Conservation (phyloP, 2,329 filamentous ascomycete species). For the Dryadomyces quercus-mongolicae region DNA sequence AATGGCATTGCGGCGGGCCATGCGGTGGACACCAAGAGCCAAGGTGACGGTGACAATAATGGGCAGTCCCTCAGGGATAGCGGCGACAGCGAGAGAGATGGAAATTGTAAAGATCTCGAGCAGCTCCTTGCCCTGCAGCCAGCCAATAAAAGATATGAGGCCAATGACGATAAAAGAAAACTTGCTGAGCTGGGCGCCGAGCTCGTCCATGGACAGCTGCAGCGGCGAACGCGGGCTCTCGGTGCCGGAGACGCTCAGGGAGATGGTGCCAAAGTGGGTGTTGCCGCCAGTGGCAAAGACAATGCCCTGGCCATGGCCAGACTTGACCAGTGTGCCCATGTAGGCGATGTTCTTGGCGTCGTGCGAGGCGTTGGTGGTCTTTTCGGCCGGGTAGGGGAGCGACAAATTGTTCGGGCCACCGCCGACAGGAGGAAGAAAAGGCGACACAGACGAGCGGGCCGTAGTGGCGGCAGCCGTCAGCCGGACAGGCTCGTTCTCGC, state of each 20-base stretch:
- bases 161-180: conserved; percentile 92
- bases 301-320: conserved; percentile 87
- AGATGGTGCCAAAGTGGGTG: conserved; percentile 94
- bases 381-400: background rate
- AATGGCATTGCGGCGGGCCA: conserved; percentile 92
- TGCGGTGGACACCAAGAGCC: conserved; percentile 85
- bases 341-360: conserved; percentile 88
- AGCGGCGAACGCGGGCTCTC: conserved; percentile 90
- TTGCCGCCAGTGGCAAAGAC: conserved; percentile 93
- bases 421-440: conserved; percentile 7
- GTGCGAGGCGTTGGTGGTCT: conserved; percentile 29
- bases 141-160: conserved; percentile 81
- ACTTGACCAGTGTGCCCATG: conserved; percentile 94
- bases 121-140: conserved; percentile 77
- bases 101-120: conserved; percentile 97
- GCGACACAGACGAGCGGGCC: conserved; percentile 8
- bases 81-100: conserved; percentile 89
- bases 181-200: conserved; percentile 92
- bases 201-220: conserved; percentile 93
- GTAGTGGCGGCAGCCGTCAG: conserved; percentile 54
- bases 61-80: conserved; percentile 88
- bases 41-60: conserved; percentile 98
- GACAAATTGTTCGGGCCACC: background rate
- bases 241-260: conserved; percentile 84
- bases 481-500: conserved; percentile 85